Percentiles rank a stretch among this genome's conserved stretches.
These are phyloP conservation scores for Camellia sinensis DNA, from an alignment of 148 eudicot species.

Conservation along the genomic window DNA sequence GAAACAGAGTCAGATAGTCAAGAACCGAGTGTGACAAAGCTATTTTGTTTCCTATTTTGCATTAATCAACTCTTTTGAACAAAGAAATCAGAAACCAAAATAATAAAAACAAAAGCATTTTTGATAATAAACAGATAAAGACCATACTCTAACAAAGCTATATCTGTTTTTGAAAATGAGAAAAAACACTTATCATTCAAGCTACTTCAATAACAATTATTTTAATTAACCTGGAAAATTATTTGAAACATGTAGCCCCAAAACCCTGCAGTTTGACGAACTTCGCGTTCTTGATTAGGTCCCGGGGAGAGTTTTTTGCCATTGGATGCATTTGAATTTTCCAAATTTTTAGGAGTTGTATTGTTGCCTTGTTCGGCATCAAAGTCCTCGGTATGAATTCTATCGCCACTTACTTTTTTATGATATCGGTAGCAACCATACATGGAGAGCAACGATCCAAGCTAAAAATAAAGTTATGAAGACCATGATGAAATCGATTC, in stretches of 20 bases:
- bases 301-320: conserved; percentile 24
- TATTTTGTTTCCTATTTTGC: background rate
- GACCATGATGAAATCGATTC: background rate
- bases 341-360: conserved; percentile 14
- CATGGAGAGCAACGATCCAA: conserved; percentile 74
- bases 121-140: too few species aligned
- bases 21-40: background rate
- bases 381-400: conserved; percentile 29
- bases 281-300: conserved; percentile 20
- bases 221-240: conserved; percentile 60
- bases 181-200: too few species aligned
- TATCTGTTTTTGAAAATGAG: too few species aligned
- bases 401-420: conserved; percentile 41
- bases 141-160: too few species aligned
- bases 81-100: too few species aligned
- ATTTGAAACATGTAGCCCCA: conserved; percentile 76
- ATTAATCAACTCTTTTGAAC: background rate
- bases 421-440: conserved; percentile 66
- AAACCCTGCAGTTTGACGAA: conserved; percentile 58
- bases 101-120: too few species aligned
- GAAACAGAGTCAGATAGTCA: background rate
- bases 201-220: background rate
- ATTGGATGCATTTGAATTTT: conserved; percentile 22
- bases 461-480: conserved; percentile 31
- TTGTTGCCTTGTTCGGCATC: conserved; percentile 53